phyloP scores from a whole-genome alignment of 2,329 filamentous ascomycete species.

The Trichoderma sp. region DNA sequence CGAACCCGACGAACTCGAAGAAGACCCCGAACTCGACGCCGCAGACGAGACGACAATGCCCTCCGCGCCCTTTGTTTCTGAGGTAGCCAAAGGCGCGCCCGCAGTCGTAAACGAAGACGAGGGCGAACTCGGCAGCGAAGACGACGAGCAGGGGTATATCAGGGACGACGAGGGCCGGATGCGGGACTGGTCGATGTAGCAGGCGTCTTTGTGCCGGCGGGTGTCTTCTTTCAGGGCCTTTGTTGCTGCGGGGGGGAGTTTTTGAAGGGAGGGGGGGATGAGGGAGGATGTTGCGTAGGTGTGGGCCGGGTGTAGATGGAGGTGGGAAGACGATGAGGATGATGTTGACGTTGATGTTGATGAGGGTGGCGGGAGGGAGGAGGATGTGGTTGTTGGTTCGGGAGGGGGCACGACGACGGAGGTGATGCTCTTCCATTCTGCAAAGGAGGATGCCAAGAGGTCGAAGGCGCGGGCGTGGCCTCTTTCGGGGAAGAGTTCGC shows the following conservation, averaged over 20 bases:
- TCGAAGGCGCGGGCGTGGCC: conserved; percentile 61
- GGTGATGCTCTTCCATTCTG: conserved; percentile 13
- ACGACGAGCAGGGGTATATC: background rate
- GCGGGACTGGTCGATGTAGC: conserved; percentile 13
- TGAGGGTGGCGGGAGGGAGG: background rate
- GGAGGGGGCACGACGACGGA: background rate
- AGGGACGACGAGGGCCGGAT: conserved; percentile 9
- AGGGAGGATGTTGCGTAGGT: background rate
- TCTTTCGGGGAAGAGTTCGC: conserved; percentile 67
- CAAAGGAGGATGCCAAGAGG: conserved; percentile 45
- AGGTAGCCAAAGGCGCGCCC: background rate
- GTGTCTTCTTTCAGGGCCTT: conserved; percentile 24
- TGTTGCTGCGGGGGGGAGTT: conserved; percentile 16
- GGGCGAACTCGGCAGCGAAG: background rate
- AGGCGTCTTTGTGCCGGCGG: conserved; percentile 21
- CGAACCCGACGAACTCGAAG: background rate
- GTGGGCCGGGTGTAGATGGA: background rate
- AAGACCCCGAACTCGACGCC: background rate
- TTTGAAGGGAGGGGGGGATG: conserved; percentile 9
- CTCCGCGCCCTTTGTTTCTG: background rate
- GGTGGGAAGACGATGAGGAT: background rate
- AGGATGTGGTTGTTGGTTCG: background rate
- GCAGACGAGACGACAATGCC: background rate
- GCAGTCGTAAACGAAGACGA: conserved; percentile 4
- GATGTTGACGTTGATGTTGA: background rate